Conservation (phyloP, 2,329 filamentous ascomycete genomes). For the Byssoonygena ceratinophila region DNA sequence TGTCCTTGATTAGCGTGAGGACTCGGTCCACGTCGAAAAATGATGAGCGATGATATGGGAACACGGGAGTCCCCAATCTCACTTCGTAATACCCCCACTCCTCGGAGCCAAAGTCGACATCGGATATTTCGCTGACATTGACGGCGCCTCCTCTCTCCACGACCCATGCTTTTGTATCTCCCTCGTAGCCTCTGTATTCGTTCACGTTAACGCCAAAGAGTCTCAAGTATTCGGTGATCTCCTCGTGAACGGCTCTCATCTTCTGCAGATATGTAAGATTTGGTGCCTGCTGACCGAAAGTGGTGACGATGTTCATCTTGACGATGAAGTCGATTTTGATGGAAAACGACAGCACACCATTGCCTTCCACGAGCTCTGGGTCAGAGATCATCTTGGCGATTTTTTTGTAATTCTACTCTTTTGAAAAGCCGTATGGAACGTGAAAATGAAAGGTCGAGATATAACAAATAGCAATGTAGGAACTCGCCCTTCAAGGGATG, state of each 20-base stretch:
- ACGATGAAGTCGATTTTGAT: constrained; percentile 18
- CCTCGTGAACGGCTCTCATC: constrained; percentile 11
- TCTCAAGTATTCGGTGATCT: constrained; percentile 11
- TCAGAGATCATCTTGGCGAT: background rate
- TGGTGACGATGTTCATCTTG: constrained; percentile 10
- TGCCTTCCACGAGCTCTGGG: background rate
- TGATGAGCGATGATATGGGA: constrained; percentile 2
- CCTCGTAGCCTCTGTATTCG: constrained; percentile 1
- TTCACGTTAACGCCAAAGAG: constrained; percentile 13
- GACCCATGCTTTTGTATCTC: constrained; percentile 10
- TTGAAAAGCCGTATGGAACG: background rate
- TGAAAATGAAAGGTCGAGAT: background rate
- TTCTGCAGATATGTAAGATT: background rate
- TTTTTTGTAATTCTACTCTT: background rate
- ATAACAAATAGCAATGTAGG: background rate
- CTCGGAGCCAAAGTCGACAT: constrained; percentile 8
- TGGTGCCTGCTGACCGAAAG: background rate
- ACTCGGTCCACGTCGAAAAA: constrained; percentile 15
- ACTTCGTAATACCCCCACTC: constrained; percentile 14
- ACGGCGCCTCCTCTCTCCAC: constrained; percentile 11
- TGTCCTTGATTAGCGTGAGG: constrained; percentile 13
- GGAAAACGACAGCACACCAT: constrained; percentile 10
- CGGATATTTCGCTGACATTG: constrained; percentile 1
- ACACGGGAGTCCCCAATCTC: constrained; percentile 14
- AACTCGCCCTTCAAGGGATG: background rate